Evolutionary conservation across 2,329 filamentous ascomycete species (phyloP), one percentile per base, ranked within the genome.

Genomic region (Mycosphaerella sp.): DNA sequence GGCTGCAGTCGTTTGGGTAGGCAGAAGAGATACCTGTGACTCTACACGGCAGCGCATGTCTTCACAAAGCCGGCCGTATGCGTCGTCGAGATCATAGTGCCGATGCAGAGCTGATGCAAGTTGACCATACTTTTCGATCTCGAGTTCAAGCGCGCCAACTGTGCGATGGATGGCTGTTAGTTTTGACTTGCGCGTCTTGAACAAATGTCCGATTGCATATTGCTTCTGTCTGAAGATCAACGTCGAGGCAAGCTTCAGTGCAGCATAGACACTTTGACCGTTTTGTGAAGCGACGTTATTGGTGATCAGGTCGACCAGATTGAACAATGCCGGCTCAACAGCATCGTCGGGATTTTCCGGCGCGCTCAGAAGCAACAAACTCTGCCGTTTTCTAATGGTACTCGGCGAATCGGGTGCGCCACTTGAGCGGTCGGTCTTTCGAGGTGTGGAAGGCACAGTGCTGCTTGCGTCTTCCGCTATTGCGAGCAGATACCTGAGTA

Each of bases 401-500:
- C 83, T 86, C 14, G 81, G 80, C 1, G 64, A 66, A 6, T 54
- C 57, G 9, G 62, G 60, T 21, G 51, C 47, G 10, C 35, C 42
- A 12, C 44, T 48, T 12, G 50, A 85, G 57, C 87, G 86, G 6
- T 85, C 79, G 37, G 83, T 81, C 56, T 84, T 86, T 18, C 80
- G 79, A 1, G 62, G 63, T 41, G 49, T 41, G 4, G 52, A 53
- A 3, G 54, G 48, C 73, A 73, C 42, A 40, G 64, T 60, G 25
- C 62, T 55, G 41, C 30, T 32, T n/a, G 62, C 60, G 43, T 39
- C 75, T 50, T 86, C 85, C 1, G 87, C 85, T 7, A 95, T 79
- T 13, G 88, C 91, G 27, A 98, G 76, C 1, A 98, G 79, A 66
- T 97, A 98, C 59, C 90, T 87, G 5, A 98, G 79, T 47, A 97